Evolutionary conservation across 257 asterid genomes (phyloP).

Genomic region (Voacanga thouarsii): DNA sequence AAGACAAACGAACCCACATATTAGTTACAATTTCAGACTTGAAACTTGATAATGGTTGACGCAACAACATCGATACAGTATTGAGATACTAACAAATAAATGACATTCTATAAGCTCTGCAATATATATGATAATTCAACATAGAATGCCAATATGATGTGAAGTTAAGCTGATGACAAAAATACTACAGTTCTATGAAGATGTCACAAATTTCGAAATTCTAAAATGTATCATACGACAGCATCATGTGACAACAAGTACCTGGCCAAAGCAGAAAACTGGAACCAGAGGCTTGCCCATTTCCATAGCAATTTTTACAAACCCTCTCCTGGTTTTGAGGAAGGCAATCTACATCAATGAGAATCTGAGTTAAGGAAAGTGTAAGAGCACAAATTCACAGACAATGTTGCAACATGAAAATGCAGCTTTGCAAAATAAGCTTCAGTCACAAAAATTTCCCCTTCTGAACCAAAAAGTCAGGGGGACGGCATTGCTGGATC

Average conservation of each 20-base stretch:
- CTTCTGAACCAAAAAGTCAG: neutral
- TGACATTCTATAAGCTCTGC: neutral
- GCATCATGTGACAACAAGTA: conserved; percentile 11
- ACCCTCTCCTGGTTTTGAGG: conserved; percentile 69
- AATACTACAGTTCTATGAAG: neutral
- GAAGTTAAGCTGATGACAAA: neutral
- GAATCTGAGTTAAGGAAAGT: conserved; percentile 12
- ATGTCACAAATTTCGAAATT: neutral
- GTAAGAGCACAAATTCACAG: neutral
- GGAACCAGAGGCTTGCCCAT: conserved; percentile 93
- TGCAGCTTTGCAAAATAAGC: neutral
- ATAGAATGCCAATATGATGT: neutral
- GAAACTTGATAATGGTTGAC: neutral
- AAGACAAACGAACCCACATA: neutral
- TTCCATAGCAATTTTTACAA: conserved; percentile 85
- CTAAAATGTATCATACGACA: neutral
- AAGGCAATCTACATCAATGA: conserved; percentile 53
- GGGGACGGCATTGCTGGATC: neutral
- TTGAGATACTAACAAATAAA: neutral
- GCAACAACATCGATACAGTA: neutral
- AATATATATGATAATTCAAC: neutral
- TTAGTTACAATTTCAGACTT: neutral
- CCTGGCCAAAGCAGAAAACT: conserved; percentile 98
- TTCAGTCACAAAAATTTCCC: neutral
- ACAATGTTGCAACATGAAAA: neutral